Percentiles rank a stretch among this genome's conserved stretches.
These are phyloP conservation scores for Aureobasidium sp. DNA, from an alignment of 2,329 filamentous ascomycete genomes.

Conservation along the genomic window DNA sequence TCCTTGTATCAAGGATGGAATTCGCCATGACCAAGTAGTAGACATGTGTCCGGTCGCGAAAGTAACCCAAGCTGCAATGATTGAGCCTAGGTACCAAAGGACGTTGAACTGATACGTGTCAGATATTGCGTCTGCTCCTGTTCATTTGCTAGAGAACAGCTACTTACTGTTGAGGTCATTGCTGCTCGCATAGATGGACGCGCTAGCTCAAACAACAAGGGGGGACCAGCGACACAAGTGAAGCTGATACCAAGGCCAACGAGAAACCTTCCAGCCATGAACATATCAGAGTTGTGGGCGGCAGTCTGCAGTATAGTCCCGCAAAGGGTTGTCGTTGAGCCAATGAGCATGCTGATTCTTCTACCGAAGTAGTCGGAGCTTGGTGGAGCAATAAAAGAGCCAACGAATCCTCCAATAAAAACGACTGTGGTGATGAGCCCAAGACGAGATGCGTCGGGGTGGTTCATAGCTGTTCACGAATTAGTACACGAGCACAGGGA, in stretches of 20 bases:
- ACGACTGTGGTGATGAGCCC: too few species aligned
- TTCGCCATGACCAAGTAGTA: slow-evolving; percentile 24
- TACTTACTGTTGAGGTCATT: not conserved
- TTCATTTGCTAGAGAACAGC: too few species aligned
- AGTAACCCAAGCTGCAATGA: not conserved
- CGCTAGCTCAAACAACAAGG: not conserved
- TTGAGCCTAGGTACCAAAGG: not conserved
- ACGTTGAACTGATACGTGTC: too few species aligned
- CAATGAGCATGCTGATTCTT: not conserved
- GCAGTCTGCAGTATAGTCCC: not conserved
- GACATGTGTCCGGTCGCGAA: slow-evolving; percentile 20
- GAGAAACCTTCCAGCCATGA: not conserved
- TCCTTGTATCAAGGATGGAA: slow-evolving; percentile 26
- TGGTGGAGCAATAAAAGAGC: too few species aligned
- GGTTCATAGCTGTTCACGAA: too few species aligned
- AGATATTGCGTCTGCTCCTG: too few species aligned
- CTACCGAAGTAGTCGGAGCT: too few species aligned
- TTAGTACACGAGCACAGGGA: too few species aligned
- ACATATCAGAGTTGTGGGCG: not conserved
- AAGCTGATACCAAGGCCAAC: not conserved
- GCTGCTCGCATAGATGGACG: not conserved
- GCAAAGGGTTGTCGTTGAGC: not conserved
- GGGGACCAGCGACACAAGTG: not conserved
- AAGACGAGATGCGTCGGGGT: too few species aligned
- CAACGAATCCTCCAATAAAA: too few species aligned